Percentiles rank a stretch among this genome's conserved stretches.
Conservation (phyloP, 2,329 filamentous ascomycete species). For the Cladorrhinum sp. region DNA sequence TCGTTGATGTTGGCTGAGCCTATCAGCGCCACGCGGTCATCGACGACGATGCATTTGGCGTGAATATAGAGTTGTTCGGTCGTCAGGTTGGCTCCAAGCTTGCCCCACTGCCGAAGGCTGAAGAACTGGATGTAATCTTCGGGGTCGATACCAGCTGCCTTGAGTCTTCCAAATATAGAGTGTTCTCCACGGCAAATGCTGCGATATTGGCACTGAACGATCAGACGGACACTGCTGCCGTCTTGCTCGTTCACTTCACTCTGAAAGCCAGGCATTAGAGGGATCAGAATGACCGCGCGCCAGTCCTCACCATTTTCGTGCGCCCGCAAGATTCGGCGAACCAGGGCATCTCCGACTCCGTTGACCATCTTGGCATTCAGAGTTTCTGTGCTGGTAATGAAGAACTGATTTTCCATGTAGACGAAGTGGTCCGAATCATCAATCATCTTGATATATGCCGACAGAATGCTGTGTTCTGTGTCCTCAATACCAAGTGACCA, state of each 20-base stretch:
- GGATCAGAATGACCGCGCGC: slow-evolving; percentile 86
- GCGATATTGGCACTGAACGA: slow-evolving; percentile 94
- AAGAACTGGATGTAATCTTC: slow-evolving; percentile 97
- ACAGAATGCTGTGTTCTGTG: slow-evolving; percentile 92
- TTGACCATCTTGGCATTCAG: slow-evolving; percentile 87
- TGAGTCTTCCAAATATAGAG: slow-evolving; percentile 86
- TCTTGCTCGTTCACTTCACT: slow-evolving; percentile 93
- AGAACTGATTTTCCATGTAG: slow-evolving; percentile 99
- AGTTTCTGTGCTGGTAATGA: slow-evolving; percentile 88
- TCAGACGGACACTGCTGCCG: slow-evolving; percentile 88
- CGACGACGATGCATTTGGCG: slow-evolving; percentile 93
- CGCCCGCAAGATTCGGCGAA: slow-evolving; percentile 85
- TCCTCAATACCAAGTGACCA: slow-evolving; percentile 92
- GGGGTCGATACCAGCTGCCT: slow-evolving; percentile 77
- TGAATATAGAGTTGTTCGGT: slow-evolving; percentile 98
- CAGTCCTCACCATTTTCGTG: slow-evolving; percentile 82
- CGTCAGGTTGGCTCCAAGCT: slow-evolving; percentile 80
- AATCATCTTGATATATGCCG: slow-evolving; percentile 91
- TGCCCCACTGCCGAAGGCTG: slow-evolving; percentile 86
- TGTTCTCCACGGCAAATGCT: slow-evolving; percentile 91
- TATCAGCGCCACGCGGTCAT: slow-evolving; percentile 89
- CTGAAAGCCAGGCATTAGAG: slow-evolving; percentile 97
- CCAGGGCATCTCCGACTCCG: slow-evolving; percentile 88
- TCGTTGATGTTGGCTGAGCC: slow-evolving; percentile 99
- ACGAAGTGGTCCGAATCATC: slow-evolving; percentile 94